A percentile compares a stretch with the other conserved stretches of the same genome.
Conservation (phyloP, 2,329 filamentous ascomycete species). For the Cercospora sp. region DNA sequence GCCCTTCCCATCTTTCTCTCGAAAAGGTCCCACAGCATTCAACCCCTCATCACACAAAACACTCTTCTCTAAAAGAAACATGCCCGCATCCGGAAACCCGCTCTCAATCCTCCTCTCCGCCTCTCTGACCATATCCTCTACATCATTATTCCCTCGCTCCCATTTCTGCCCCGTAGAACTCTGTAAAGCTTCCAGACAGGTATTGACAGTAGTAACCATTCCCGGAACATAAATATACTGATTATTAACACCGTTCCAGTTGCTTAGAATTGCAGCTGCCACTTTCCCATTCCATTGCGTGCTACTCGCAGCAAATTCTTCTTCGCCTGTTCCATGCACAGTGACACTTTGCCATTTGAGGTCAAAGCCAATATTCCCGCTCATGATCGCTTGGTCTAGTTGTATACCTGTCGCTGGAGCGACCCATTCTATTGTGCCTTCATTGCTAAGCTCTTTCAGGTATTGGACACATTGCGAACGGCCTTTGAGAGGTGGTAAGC, state of each 20-base stretch:
- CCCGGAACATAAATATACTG: constrained; percentile 41
- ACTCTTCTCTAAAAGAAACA: constrained; percentile 43
- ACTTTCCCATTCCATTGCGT: constrained; percentile 37
- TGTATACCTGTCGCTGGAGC: constrained; percentile 40
- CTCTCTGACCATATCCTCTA: constrained; percentile 41
- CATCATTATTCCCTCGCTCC: constrained; percentile 36
- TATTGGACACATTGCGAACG: constrained; percentile 38
- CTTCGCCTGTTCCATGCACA: constrained; percentile 40
- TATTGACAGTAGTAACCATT: constrained; percentile 37
- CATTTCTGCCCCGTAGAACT: constrained; percentile 35
- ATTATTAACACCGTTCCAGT: constrained; percentile 41
- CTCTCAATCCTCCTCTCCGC: constrained; percentile 39
- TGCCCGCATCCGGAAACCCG: constrained; percentile 42
- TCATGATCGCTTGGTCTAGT: constrained; percentile 38
- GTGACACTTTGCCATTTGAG: constrained; percentile 44
- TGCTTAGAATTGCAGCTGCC: constrained; percentile 31
- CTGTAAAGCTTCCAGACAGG: constrained; percentile 37
- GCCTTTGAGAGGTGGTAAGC: constrained; percentile 36
- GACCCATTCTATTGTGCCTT: constrained; percentile 37
- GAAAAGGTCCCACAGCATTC: constrained; percentile 34
- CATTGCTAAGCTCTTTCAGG: constrained; percentile 24
- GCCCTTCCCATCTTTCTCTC: constrained; percentile 24
- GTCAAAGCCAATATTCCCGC: constrained; percentile 42
- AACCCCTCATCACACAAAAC: constrained; percentile 40
- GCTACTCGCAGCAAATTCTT: constrained; percentile 41